Evolutionary conservation across 2,329 filamentous ascomycete genomes (phyloP), one percentile per base, ranked within the genome.

Genomic region (Coleophoma cylindrospora): DNA sequence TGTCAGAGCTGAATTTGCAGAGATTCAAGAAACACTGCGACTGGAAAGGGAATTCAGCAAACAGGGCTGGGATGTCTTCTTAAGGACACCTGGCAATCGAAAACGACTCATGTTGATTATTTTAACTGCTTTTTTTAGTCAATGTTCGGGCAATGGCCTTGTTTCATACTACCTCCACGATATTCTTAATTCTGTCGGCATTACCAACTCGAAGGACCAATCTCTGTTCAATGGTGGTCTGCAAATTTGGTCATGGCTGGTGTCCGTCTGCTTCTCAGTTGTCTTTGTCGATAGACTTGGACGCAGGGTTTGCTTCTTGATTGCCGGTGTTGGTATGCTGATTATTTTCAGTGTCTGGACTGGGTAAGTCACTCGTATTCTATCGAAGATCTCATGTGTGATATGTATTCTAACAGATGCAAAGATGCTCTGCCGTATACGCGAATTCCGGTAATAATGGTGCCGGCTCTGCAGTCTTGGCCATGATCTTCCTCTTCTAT

Each of bases 61-160:
- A 59, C 67, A 68, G 46, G 62, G 65, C 38, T 75, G 73, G 66
- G 52, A 61, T 13, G 68, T 73, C 51, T 65, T 76, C 36, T 62
- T 71, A 61, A 71, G 69, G 48, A 74, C 72, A 9, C 68, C 69
- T 40, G 76, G 74, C 33, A 80, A 79, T 62, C 70, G 76, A 34
- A 71, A 74, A 54, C 68, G 77, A n/a, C 64, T 78, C 37, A 60
- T 76, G 41, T 75, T 81, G 50, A 64, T 74, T 14, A 61, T 77
- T 40, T 66, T 69, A 15, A 67, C 74, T 10, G 75, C 75, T 54
- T 62, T 78, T 46, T 80, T 79, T 65, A 73, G 71, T 11, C 76
- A 80, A 54, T 78, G 74, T 72, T 74, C 69, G 38, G 76, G 76
- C 38, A 79, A 78, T 55, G 70, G 68, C 17, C 57, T 73, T 7